A percentile compares a stretch with the other conserved stretches of the same genome.
These are phyloP conservation scores for Pyrenochaeta sp. DNA, from an alignment of 2,329 filamentous ascomycete species.

Conservation along the genomic window DNA sequence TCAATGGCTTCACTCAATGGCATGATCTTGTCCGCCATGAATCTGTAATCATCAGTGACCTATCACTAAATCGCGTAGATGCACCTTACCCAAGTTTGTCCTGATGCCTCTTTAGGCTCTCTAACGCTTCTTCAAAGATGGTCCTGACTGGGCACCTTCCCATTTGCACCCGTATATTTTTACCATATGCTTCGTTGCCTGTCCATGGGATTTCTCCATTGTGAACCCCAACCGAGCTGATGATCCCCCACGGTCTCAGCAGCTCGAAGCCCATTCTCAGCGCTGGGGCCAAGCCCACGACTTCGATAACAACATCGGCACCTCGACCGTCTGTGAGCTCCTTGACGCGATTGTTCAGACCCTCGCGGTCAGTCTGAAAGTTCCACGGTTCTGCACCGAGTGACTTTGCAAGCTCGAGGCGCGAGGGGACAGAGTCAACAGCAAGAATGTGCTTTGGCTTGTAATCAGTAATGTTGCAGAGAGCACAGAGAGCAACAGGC, in stretches of 20 bases:
- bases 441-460: conserved; percentile 80
- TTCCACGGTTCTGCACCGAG: conserved; percentile 87
- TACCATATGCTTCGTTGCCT: conserved; percentile 59
- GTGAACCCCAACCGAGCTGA: conserved; percentile 60
- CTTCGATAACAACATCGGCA: conserved; percentile 79
- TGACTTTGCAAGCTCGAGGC: conserved; percentile 75
- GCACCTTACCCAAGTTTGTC: conserved; percentile 54
- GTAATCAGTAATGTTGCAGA: conserved; percentile 79
- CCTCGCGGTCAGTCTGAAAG: conserved; percentile 72
- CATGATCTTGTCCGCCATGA: conserved; percentile 64
- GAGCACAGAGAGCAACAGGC: conserved; percentile 79
- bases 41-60: conserved; percentile 39
- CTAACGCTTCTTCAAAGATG: conserved; percentile 59
- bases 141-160: conserved; percentile 60
- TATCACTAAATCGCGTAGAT: not conserved
- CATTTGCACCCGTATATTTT: conserved; percentile 61
- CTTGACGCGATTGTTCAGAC: conserved; percentile 73
- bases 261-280: conserved; percentile 59
- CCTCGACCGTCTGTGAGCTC: conserved; percentile 81
- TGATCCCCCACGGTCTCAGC: conserved; percentile 59
- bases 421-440: conserved; percentile 78
- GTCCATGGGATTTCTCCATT: conserved; percentile 59
- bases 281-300: conserved; percentile 59
- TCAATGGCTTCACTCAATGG: conserved; percentile 59
- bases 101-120: conserved; percentile 57